A percentile compares a stretch with the other conserved stretches of the same genome.
Conservation (phyloP, 805 yeast species). For the Metschnikowia drakensbergensis region DNA sequence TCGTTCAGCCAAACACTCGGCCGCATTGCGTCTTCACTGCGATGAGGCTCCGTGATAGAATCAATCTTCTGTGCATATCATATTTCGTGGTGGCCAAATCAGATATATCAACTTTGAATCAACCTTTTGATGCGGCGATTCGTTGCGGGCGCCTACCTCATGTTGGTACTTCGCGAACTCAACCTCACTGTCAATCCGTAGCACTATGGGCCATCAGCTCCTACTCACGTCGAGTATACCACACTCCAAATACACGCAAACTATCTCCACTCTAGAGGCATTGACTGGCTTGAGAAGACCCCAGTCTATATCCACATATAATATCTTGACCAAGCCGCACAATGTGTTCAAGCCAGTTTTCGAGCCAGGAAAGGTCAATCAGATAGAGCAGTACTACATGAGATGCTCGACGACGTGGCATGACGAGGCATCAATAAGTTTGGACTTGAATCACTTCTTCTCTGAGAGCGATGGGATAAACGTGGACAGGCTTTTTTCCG, state of each 20-base stretch:
- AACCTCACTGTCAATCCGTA: not conserved
- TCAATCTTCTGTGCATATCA: too few relatives aligned
- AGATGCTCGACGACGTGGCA: conserved; percentile 49
- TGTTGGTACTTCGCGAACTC: conserved; percentile 1
- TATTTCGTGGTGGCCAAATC: too few relatives aligned
- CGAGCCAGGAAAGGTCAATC: conserved; percentile 54
- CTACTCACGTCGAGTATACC: conserved; percentile 45
- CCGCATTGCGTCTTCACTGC: too few relatives aligned
- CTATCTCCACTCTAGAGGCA: conserved; percentile 47
- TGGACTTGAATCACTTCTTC: conserved; percentile 24
- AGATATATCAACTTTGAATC: too few relatives aligned
- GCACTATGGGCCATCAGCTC: conserved; percentile 51
- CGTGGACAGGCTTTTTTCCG: conserved; percentile 30
- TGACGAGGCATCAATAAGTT: conserved; percentile 19
- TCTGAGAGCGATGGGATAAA: conserved; percentile 19
- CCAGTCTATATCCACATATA: conserved; percentile 44
- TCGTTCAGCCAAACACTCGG: too few relatives aligned
- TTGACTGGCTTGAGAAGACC: conserved; percentile 48
- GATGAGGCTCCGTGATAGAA: too few relatives aligned
- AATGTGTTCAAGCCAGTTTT: conserved; percentile 50
- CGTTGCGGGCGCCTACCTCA: too few relatives aligned
- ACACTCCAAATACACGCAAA: conserved; percentile 37
- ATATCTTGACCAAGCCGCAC: conserved; percentile 48
- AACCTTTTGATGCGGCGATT: too few relatives aligned
- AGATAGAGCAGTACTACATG: conserved; percentile 53